Percentiles rank a stretch among this genome's conserved stretches.
Conservation (phyloP, 2,329 filamentous ascomycete genomes). For the Curvularia sp. region DNA sequence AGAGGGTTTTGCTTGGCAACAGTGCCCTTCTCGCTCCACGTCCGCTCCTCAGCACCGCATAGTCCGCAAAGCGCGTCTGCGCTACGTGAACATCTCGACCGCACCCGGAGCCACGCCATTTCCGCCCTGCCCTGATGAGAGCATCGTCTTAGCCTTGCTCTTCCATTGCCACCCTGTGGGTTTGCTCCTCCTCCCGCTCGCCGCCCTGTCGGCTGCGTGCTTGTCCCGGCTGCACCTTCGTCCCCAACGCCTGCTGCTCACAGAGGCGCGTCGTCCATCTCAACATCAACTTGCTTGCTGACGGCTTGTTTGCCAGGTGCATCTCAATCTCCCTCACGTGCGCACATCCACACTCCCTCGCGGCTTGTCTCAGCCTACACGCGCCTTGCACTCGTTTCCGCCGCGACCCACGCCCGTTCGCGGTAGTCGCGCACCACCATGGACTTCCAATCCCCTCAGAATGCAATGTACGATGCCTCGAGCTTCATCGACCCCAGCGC, state of each 20-base stretch:
- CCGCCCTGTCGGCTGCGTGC: slow-evolving; percentile 21
- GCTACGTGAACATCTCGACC: slow-evolving; percentile 45
- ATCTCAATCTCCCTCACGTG: slow-evolving; percentile 36
- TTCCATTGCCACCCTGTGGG: slow-evolving; percentile 38
- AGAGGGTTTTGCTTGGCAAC: slow-evolving; percentile 20
- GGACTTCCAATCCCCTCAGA: slow-evolving; percentile 49
- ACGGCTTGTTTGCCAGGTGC: slow-evolving; percentile 34
- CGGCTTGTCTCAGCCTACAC: slow-evolving; percentile 8
- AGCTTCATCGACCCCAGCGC: slow-evolving; percentile 52
- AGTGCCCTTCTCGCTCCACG: slow-evolving; percentile 18
- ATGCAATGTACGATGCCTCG: slow-evolving; percentile 47
- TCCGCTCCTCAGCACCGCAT: slow-evolving; percentile 42
- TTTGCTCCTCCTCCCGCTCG: slow-evolving; percentile 18
- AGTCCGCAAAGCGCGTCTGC: slow-evolving; percentile 44
- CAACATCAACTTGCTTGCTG: slow-evolving; percentile 43
- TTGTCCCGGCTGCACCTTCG: slow-evolving; percentile 21
- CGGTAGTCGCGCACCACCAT: slow-evolving; percentile 40
- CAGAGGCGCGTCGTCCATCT: slow-evolving; percentile 39
- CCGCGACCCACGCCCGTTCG: slow-evolving; percentile 9
- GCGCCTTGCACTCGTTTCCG: slow-evolving; percentile 21
- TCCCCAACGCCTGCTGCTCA: slow-evolving; percentile 22
- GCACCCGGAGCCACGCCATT: slow-evolving; percentile 36
- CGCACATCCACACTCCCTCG: slow-evolving; percentile 21
- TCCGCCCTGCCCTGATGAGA: slow-evolving; percentile 41
- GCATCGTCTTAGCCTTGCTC: slow-evolving; percentile 34